Percentiles rank a stretch among this genome's conserved stretches.
Conservation (phyloP, 1,284 basidiomycete genomes). For the Schizophyllum amplum region DNA sequence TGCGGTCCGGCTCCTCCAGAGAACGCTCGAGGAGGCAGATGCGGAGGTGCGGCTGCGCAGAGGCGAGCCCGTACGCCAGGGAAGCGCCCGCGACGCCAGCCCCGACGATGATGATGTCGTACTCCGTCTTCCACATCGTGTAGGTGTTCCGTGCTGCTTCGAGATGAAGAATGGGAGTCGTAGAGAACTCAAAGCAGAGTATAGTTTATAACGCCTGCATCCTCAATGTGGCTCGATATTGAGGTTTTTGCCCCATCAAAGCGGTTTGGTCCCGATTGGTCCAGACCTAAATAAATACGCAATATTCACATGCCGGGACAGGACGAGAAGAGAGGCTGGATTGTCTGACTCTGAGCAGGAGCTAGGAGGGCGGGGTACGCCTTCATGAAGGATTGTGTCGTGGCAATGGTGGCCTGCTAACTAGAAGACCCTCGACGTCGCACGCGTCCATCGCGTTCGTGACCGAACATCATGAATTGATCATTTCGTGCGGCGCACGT, state of each 20-base stretch:
- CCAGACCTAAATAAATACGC: background rate
- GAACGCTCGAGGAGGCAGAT: slow-evolving; percentile 85
- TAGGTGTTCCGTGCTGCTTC: background rate
- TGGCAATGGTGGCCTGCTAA: too few relatives aligned
- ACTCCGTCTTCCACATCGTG: slow-evolving; percentile 18
- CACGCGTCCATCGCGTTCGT: too few relatives aligned
- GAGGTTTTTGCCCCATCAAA: background rate
- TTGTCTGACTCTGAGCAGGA: background rate
- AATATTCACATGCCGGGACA: background rate
- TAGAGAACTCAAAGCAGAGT: too few relatives aligned
- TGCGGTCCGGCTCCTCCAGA: slow-evolving; percentile 87
- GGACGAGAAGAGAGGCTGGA: background rate
- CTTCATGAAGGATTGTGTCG: too few relatives aligned
- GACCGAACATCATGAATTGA: too few relatives aligned
- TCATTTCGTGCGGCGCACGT: too few relatives aligned
- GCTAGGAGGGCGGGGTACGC: background rate
- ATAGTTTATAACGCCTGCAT: background rate
- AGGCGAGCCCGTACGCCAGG: slow-evolving; percentile 65
- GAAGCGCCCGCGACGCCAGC: slow-evolving; percentile 83
- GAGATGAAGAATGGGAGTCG: background rate
- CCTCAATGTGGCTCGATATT: background rate
- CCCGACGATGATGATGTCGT: slow-evolving; percentile 83
- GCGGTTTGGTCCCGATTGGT: background rate
- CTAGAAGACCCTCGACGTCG: too few relatives aligned
- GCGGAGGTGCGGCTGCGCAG: slow-evolving; percentile 44